A percentile compares a stretch with the other conserved stretches of the same genome.
These are phyloP conservation scores for Talaromyces borbonicus DNA, from an alignment of 495 filamentous ascomycete genomes.

Conservation along the genomic window DNA sequence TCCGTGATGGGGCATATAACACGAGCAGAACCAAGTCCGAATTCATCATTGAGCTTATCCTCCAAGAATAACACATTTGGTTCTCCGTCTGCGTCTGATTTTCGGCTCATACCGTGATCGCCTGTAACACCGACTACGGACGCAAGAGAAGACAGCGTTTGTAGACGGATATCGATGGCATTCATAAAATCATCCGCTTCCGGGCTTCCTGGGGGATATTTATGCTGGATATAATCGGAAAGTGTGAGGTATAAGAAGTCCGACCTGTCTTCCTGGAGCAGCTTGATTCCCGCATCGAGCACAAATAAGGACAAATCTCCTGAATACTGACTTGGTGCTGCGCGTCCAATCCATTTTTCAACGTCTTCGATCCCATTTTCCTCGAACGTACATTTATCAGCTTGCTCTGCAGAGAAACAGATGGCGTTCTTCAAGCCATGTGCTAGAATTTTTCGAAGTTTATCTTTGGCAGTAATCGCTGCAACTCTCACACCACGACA, in stretches of 20 bases:
- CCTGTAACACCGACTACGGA: constrained; percentile 23
- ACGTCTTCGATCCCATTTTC: constrained; percentile 20
- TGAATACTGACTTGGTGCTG: constrained; percentile 24
- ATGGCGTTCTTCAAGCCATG: constrained; percentile 23
- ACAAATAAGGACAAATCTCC: constrained; percentile 27
- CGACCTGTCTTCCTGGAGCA: constrained; percentile 22
- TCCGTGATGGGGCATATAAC: constrained; percentile 33
- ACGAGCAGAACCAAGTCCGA: constrained; percentile 15
- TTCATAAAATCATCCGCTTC: constrained; percentile 24
- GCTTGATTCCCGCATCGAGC: constrained; percentile 28
- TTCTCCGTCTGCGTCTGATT: constrained; percentile 17
- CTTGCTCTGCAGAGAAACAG: constrained; percentile 25
- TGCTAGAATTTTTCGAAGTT: constrained; percentile 22
- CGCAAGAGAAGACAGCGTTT: constrained; percentile 14
- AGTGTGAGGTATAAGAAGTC: constrained; percentile 33
- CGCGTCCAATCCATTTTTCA: constrained; percentile 21
- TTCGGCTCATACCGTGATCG: constrained; percentile 29
- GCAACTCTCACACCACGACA: constrained; percentile 24
- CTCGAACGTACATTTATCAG: constrained; percentile 14
- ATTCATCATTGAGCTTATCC: constrained; percentile 18
- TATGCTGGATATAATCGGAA: constrained; percentile 29
- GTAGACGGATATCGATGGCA: constrained; percentile 19
- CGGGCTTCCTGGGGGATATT: constrained; percentile 21
- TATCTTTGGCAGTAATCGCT: constrained; percentile 30
- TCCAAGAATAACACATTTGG: constrained; percentile 28